Evolutionary conservation across 2,329 filamentous ascomycete species (phyloP).

Genomic region (Rutstroemia sp.): DNA sequence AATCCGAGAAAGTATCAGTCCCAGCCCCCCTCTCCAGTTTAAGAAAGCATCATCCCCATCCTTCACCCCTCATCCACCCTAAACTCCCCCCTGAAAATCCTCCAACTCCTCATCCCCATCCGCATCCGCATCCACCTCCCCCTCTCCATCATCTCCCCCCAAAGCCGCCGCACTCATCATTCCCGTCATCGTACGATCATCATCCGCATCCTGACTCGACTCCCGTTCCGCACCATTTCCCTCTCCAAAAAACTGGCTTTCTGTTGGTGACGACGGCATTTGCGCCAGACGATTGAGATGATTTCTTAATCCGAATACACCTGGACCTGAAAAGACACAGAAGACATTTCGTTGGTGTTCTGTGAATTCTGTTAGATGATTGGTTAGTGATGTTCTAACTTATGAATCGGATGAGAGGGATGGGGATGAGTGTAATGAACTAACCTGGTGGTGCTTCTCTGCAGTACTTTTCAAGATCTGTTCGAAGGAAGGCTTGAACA

Average conservation of each 20-base stretch:
- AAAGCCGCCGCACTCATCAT: slow-evolving; percentile 3
- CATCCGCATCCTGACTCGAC: slow-evolving; percentile 11
- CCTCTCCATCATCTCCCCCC: neutral
- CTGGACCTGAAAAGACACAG: slow-evolving; percentile 89
- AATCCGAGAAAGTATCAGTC: too few species aligned
- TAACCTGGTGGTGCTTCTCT: slow-evolving; percentile 71
- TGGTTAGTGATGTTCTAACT: slow-evolving; percentile 4
- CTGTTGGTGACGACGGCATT: slow-evolving; percentile 83
- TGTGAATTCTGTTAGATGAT: slow-evolving; percentile 66
- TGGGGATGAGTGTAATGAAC: slow-evolving; percentile 11
- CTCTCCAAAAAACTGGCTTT: too few species aligned
- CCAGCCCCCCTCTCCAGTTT: too few species aligned
- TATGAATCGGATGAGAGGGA: too few species aligned
- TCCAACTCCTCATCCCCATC: neutral
- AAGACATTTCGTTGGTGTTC: slow-evolving; percentile 93
- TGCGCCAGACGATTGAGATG: slow-evolving; percentile 76
- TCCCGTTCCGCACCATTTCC: too few species aligned
- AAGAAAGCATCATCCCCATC: too few species aligned
- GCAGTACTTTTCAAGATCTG: slow-evolving; percentile 80
- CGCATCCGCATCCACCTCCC: neutral
- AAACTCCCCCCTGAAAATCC: neutral
- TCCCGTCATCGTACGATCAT: slow-evolving; percentile 7
- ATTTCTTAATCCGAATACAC: slow-evolving; percentile 68
- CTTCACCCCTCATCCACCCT: neutral
- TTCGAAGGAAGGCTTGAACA: slow-evolving; percentile 79